These are phyloP conservation scores for Chloris gayana DNA, from an alignment of 176 grass and related monocot genomes.

Conservation along the genomic window DNA sequence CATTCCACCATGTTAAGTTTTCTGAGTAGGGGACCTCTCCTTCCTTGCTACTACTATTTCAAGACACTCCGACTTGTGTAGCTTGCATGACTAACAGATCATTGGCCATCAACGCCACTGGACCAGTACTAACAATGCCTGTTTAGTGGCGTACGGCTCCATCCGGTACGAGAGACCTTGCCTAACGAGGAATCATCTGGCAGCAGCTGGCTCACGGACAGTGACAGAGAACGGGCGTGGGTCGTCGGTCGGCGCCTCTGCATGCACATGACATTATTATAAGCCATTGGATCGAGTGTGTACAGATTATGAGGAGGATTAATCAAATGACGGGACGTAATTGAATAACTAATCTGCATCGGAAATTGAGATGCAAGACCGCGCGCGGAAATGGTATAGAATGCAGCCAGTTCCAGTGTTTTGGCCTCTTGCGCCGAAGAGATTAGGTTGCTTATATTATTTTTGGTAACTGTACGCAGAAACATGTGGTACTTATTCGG, in stretches of 20 bases:
- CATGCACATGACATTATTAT: not conserved
- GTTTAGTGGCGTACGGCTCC: conserved; percentile 32
- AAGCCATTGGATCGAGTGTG: conserved; percentile 22
- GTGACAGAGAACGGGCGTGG: not conserved
- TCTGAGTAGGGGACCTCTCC: not conserved
- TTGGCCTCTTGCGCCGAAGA: conserved; percentile 7
- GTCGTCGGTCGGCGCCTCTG: not conserved
- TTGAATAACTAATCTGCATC: conserved; percentile 37
- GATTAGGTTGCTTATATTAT: conserved; percentile 14
- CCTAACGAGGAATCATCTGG: conserved; percentile 37
- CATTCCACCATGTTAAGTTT: conserved; percentile 9
- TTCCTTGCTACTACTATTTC: conserved; percentile 9
- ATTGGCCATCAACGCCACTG: not conserved
- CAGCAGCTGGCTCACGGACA: conserved; percentile 24
- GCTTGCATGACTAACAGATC: not conserved
- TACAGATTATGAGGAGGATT: conserved; percentile 17
- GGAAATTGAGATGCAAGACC: conserved; percentile 10
- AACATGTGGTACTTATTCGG: conserved; percentile 25
- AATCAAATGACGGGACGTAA: not conserved
- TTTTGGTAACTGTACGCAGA: not conserved
- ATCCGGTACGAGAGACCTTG: conserved; percentile 18
- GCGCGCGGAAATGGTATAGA: not conserved
- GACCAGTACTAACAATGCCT: not conserved
- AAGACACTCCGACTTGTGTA: not conserved
- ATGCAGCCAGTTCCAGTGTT: conserved; percentile 4